Base-by-base conservation (phyloP, 2,329 filamentous ascomycete species). In the Penicillium decumbens region DNA sequence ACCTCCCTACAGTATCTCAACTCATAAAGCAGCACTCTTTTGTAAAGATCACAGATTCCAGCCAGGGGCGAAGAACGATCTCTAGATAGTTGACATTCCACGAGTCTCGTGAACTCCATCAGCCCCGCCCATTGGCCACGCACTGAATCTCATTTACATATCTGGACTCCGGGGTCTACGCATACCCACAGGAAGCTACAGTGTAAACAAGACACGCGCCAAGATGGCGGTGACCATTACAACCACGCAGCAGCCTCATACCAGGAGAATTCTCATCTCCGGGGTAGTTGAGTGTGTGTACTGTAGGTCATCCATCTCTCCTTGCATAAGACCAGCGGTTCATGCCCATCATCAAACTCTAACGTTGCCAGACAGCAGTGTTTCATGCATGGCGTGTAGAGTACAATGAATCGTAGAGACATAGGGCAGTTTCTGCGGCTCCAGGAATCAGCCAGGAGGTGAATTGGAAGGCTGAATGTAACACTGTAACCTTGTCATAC, bases 321-420 rank as follows among this genome's bases (percentile, higher is more conserved):
- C 45, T 47, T 47, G 45, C 45, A 29, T 42, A 38, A 32, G 15
- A 27, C 27, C 43, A 38, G 28, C 8, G 32, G 37, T 15, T 29
- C 27, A 28, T 27, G 25, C 15, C 30, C 40, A 42, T 42, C 27
- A 6, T 24, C 32, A 15, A 54, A 54, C 49, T 54, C 45, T 49
- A 54, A 51, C 43, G 20, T 41, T 29, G n/a, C 41, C 44, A 51
- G 43, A 51, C 42, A 40, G 45, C 33, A 43, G 32, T 50, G 48
- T 45, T 46, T 43, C 39, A 43, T 59, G 57, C 57, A 56, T 58
- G 50, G 50, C 45, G 48, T 54, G 49, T 50, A 56, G 52, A 41
- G 43, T 8, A 20, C 15, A 33, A 13, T 20, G 29, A 35, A 20
- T 1, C 3, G 13, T n/a, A 18, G 15, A 18, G 23, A 27, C 5